These are phyloP conservation scores for Recurvomyces mirabilis DNA, from an alignment of 495 filamentous ascomycete genomes.

Conservation along the genomic window DNA sequence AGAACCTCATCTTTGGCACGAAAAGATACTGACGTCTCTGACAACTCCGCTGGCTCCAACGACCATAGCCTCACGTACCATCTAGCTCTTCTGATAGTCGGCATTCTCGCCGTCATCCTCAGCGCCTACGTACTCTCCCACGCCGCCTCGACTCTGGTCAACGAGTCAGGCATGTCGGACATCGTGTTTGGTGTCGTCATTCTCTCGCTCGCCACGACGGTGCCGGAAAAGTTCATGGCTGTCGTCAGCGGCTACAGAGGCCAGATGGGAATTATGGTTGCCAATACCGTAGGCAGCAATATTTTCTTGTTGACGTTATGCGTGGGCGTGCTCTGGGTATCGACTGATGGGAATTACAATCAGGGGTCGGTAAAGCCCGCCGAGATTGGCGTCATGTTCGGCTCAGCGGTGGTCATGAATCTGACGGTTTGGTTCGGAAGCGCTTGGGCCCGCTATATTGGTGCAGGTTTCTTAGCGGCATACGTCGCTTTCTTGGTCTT, in stretches of 20 bases:
- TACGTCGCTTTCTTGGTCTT: slow-evolving; percentile 35
- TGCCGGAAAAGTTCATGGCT: slow-evolving; percentile 46
- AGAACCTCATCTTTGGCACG: no score
- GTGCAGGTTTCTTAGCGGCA: slow-evolving; percentile 28
- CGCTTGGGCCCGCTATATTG: slow-evolving; percentile 26
- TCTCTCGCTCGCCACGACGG: slow-evolving; percentile 44
- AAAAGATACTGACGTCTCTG: no score
- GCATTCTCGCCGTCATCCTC: slow-evolving; percentile 38
- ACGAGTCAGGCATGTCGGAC: slow-evolving; percentile 34
- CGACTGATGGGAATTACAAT: background rate
- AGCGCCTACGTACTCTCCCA: slow-evolving; percentile 30
- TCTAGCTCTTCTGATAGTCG: slow-evolving; percentile 35
- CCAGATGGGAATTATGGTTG: slow-evolving; percentile 41
- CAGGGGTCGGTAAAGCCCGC: background rate
- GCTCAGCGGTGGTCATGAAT: slow-evolving; percentile 9
- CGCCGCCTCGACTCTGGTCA: slow-evolving; percentile 40
- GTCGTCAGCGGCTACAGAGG: slow-evolving; percentile 36
- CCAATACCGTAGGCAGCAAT: slow-evolving; percentile 45
- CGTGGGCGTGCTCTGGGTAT: slow-evolving; percentile 26
- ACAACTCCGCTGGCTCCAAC: no score
- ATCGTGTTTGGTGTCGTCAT: slow-evolving; percentile 43
- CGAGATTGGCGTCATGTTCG: slow-evolving; percentile 19
- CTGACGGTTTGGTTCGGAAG: slow-evolving; percentile 15
- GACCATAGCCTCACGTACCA: slow-evolving; percentile 28
- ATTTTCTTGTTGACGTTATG: slow-evolving; percentile 45